A percentile compares a stretch with the other conserved stretches of the same genome.
Evolutionary conservation across 352 stramenopile species (phyloP).

Genomic region (Phytophthora ramorum): DNA sequence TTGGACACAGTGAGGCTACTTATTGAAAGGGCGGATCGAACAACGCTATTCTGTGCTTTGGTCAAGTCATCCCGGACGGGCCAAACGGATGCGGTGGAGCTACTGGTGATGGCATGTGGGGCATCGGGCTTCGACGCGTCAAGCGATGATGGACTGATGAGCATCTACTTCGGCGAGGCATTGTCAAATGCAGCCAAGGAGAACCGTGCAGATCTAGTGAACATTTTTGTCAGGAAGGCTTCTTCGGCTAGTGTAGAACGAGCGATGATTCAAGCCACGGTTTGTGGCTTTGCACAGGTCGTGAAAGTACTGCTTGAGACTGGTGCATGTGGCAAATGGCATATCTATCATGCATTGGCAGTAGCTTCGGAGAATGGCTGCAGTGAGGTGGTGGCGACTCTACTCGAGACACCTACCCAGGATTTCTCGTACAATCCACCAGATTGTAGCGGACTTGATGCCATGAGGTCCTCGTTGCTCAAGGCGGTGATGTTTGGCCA

Average conservation of each 20-base stretch:
- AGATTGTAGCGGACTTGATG: slow-evolving; percentile 1
- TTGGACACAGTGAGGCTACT: neutral
- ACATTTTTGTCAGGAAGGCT: neutral
- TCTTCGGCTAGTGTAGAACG: neutral
- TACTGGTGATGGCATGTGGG: neutral
- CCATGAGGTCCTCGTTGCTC: neutral
- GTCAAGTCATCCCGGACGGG: neutral
- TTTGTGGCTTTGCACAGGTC: neutral
- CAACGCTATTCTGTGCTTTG: neutral
- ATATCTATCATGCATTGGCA: neutral
- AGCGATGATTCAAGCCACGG: neutral
- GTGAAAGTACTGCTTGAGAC: slow-evolving; percentile 1
- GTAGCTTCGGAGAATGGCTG: neutral
- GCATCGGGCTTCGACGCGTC: neutral
- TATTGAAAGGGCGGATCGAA: neutral
- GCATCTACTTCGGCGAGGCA: neutral
- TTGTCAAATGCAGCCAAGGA: neutral
- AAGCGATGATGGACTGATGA: neutral
- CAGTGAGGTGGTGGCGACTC: neutral
- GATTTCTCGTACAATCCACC: neutral
- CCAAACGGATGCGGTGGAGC: neutral
- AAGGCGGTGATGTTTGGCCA: neutral
- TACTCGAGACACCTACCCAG: neutral
- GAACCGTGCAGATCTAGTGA: neutral
- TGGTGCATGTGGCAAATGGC: neutral